phyloP scores from a whole-genome alignment of 129 eudicot species.

The Smallanthus sonchifolius region DNA sequence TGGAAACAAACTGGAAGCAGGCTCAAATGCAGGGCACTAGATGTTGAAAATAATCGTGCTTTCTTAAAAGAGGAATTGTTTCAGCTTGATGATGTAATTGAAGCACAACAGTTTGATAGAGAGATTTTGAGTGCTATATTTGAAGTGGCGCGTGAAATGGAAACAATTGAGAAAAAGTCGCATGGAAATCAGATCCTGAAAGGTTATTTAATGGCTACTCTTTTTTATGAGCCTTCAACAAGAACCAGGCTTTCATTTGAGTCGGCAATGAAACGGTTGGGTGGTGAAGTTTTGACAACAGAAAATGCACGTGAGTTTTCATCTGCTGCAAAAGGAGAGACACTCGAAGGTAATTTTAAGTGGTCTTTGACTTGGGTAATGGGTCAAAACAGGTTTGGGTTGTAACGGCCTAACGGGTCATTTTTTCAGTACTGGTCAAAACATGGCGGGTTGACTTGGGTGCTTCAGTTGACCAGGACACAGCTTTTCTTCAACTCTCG shows the following conservation, averaged over 20 bases:
- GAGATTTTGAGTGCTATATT: constrained; percentile 82
- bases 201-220: constrained; percentile 93
- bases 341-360: constrained; percentile 71
- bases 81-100: constrained; percentile 84
- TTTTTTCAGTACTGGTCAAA: background rate
- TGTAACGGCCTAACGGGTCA: background rate
- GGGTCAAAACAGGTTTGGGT: background rate
- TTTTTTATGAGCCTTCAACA: constrained; percentile 95
- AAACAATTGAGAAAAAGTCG: constrained; percentile 76
- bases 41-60: constrained; percentile 28
- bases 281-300: constrained; percentile 97
- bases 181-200: constrained; percentile 66
- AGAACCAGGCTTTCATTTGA: constrained; percentile 98
- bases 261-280: constrained; percentile 93
- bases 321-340: constrained; percentile 99
- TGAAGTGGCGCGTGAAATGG: constrained; percentile 96
- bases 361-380: background rate
- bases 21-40: constrained; percentile 54
- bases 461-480: background rate
- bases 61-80: constrained; percentile 54
- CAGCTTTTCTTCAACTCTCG: background rate
- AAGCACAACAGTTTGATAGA: constrained; percentile 93
- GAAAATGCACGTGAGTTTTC: constrained; percentile 98
- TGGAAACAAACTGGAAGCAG: constrained; percentile 25
- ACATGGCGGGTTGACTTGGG: too few species aligned